Conservation (phyloP, 2,329 filamentous ascomycete genomes). For the Alternaria conjuncta region DNA sequence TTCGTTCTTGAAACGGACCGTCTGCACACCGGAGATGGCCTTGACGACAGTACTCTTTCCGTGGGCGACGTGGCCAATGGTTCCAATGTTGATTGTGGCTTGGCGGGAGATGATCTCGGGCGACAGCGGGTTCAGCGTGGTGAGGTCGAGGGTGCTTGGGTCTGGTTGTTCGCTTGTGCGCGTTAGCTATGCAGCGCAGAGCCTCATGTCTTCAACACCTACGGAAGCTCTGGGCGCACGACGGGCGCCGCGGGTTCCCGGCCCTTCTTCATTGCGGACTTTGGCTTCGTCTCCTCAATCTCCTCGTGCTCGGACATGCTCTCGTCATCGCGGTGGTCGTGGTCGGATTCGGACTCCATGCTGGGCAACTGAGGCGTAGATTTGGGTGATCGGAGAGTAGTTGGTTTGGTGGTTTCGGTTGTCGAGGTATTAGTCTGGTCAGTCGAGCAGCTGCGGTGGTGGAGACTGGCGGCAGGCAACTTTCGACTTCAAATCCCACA, state of each 20-base stretch:
- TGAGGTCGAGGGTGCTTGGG: constrained; percentile 84
- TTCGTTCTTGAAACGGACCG: constrained; percentile 99
- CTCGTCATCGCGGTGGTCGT: constrained; percentile 49
- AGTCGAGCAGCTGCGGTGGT: constrained; percentile 7
- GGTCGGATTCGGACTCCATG: constrained; percentile 52
- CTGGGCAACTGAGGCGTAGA: constrained; percentile 23
- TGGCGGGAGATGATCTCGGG: constrained; percentile 97
- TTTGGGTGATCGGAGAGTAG: background rate
- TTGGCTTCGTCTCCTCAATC: constrained; percentile 66
- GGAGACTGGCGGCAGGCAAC: constrained; percentile 14
- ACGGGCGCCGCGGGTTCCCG: constrained; percentile 63
- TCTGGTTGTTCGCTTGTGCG: constrained; percentile 77
- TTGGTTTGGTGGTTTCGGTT: background rate
- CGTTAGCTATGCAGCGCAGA: constrained; percentile 26
- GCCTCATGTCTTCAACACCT: constrained; percentile 12
- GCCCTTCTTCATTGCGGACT: constrained; percentile 86
- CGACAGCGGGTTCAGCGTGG: constrained; percentile 80
- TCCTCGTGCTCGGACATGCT: constrained; percentile 76
- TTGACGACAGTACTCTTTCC: constrained; percentile 99
- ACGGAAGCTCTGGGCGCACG: constrained; percentile 71
- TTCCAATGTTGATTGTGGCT: constrained; percentile 98
- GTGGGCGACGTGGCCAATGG: constrained; percentile 98
- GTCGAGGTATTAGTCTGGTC: background rate
- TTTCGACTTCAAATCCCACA: constrained; percentile 34
- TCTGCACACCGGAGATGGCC: constrained; percentile 98